Evolutionary conservation across 257 asterid species (phyloP), one percentile per base, ranked within the genome.

Genomic region (Solanum ahanhuiri): DNA sequence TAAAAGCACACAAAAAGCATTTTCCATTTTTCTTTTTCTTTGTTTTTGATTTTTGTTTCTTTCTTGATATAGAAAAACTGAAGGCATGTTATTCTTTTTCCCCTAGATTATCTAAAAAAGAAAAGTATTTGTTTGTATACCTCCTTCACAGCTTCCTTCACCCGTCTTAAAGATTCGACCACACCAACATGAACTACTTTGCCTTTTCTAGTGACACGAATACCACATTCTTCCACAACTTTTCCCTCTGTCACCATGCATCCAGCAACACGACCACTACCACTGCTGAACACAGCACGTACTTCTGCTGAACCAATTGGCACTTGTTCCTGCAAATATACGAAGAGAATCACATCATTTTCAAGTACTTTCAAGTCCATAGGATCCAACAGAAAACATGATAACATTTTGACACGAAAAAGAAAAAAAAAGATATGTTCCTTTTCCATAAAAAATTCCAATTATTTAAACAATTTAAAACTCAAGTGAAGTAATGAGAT

Each of bases 221-320:
- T 88, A 67, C 99, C 99, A 88, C 94, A 95, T 81, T 89, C 98
- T 91, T 94, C 93, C 83, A 90, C 97, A 67, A 97, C 85, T 91
- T 95, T 97, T 54, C 99, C 99, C 86, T 97, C 99, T 1, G 93
- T 94, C 35, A 95, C 96, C 96, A 95, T 94, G 93, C 99, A 95
- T 75, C 99, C 99, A 87, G 99, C 99, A 87, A 93, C 99, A 48
- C 96, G 95, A 14, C 98, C 98, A 86, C 99, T 97, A 88, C 99
- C 99, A 76, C 99, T 97, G 89, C 94, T 95, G 90, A 97, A 97
- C 75, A 96, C 97, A 2, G 97, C 98, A 88, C 99, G 95, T 83
- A 97, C 96, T 86, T 94, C 97, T 43, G 98, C 99, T 87, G 89
- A 22, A 87, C 99, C 99, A 87, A 97, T 95, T 7, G 96, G 96